Base-by-base conservation (phyloP, 352 stramenopile species). In the Phytophthora pseudosyringae region DNA sequence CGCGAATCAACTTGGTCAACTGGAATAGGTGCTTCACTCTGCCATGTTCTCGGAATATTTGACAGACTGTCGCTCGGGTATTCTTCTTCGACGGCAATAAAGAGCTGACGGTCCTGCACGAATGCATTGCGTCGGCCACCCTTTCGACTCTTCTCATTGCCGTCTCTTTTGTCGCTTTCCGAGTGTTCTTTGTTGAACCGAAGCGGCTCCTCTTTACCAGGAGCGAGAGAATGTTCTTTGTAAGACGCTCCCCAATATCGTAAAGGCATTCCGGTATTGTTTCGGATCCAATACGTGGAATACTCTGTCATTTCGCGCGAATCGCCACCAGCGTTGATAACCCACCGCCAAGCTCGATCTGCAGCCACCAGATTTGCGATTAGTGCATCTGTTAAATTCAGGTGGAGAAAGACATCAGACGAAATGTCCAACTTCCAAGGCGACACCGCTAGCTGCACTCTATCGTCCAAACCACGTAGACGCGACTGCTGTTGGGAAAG, bases 201-300 rank as follows among this genome's bases (percentile, higher is more conserved):
- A 48, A 95, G 69, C 12, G 86, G 80, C 55, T 93, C 78, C 70
- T 93, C 86, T 35, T 66, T 51, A 13, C 82, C 86, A 51, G 81
- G 69, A 5, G 57, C 55, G 15, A 95, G 72, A 25, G 62, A 75
- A 40, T 84, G 79, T 11, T 86, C 67, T 11, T 76, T 78, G 54
- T 83, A 90, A 7, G 81, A 80, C 32, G 67, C 55, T 16, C 83
- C 75, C 85, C 83, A 92, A 47, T 95, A 95, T 15, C 80, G 73
- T 55, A 96, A 64, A n/a, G 69, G 70, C 31, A 96, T 69, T 28
- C 88, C 88, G 3, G 85, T 96, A 26, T 93, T 82, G 59, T 96
- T 96, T 52, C 88, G 82, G 41, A 95, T 94, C 81, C 84, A 93
- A 52, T 94, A 94, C 12, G 86, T 90, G 29, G 88, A 95, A 61